A percentile compares a stretch with the other conserved stretches of the same genome.
Conservation (phyloP, 1,139 yeast genomes). For the Saccharomyces hybrid region DNA sequence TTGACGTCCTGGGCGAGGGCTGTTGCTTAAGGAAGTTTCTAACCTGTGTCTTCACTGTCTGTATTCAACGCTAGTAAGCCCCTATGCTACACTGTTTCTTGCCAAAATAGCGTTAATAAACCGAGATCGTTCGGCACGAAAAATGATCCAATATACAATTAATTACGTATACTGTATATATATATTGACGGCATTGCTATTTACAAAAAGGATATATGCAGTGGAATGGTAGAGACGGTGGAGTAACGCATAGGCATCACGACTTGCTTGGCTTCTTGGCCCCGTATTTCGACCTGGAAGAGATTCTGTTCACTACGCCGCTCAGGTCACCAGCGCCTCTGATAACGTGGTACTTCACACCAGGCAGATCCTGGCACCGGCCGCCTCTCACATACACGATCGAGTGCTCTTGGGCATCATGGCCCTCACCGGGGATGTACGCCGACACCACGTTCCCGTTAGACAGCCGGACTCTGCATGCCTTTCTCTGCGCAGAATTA, state of each 20-base stretch:
- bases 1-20: background rate
- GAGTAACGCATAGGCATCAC: background rate
- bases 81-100: background rate
- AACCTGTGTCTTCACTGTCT: background rate
- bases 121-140: background rate
- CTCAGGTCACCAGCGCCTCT: constrained; percentile 92
- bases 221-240: background rate
- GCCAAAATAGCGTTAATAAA: background rate
- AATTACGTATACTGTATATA: background rate
- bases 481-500: constrained; percentile 95
- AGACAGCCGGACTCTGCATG: constrained; percentile 87
- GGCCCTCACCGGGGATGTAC: constrained; percentile 98
- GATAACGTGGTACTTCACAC: constrained; percentile 89
- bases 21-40: too few species aligned
- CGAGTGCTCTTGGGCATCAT: constrained; percentile 96
- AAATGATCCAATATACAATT: background rate
- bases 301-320: constrained; percentile 88
- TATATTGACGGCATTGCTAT: background rate
- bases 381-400: constrained; percentile 96
- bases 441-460: constrained; percentile 88
- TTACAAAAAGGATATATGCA: background rate
- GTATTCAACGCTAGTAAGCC: background rate
- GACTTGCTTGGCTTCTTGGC: constrained; percentile 74
- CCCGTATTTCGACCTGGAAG: constrained; percentile 90
- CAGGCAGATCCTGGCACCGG: constrained; percentile 95